Evolutionary conservation across 176 grass and related monocot species (phyloP).

Genomic region (Triticum timopheevii): DNA sequence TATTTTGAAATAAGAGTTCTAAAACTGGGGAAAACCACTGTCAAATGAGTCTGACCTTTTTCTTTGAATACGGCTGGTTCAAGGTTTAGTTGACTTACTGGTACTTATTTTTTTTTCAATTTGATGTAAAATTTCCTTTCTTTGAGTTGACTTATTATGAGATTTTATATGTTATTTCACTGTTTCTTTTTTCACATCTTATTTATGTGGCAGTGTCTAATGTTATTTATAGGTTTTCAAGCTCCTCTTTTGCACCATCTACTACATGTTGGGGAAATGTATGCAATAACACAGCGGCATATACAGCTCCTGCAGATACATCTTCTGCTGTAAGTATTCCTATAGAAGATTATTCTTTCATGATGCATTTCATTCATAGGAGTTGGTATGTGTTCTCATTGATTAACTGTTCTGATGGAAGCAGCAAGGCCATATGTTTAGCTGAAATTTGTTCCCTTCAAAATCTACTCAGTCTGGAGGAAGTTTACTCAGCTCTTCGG

Average conservation of each 20-base stretch:
- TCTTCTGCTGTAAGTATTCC: background rate
- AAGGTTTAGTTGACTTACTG: background rate
- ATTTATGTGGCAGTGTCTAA: conserved; percentile 7
- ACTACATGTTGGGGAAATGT: background rate
- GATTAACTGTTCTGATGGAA: background rate
- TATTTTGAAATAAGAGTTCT: background rate
- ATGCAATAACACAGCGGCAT: conserved; percentile 5
- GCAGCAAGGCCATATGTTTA: conserved; percentile 11
- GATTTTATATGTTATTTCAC: conserved; percentile 7
- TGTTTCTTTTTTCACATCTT: background rate
- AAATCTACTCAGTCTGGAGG: background rate
- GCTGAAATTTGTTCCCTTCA: background rate
- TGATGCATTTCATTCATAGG: background rate
- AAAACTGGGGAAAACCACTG: background rate
- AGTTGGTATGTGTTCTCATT: background rate
- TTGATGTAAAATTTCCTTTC: background rate
- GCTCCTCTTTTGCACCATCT: background rate
- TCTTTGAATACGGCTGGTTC: background rate
- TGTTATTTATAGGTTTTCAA: background rate
- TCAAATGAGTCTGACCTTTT: background rate
- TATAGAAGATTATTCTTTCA: conserved; percentile 5
- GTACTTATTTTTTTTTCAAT: background rate
- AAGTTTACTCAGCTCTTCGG: conserved; percentile 9
- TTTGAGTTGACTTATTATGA: background rate
- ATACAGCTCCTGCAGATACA: conserved; percentile 13